These are phyloP conservation scores for Sordaria brevicollis DNA, from an alignment of 495 filamentous ascomycete species.

Conservation along the genomic window DNA sequence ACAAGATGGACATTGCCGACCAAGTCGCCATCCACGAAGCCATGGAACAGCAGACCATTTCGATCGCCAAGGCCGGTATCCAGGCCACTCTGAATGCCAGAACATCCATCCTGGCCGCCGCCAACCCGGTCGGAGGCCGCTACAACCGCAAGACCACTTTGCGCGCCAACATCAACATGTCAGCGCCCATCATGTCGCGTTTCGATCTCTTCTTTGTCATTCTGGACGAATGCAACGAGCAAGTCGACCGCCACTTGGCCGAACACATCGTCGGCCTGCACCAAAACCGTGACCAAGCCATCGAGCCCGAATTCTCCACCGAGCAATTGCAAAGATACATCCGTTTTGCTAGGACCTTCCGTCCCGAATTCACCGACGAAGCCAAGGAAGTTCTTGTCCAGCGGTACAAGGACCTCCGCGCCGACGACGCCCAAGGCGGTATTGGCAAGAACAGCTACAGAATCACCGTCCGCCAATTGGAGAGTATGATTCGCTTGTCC, in stretches of 20 bases:
- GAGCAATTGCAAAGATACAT: slow-evolving; percentile 97
- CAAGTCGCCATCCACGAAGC: slow-evolving; percentile 99
- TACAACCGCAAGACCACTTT: slow-evolving; percentile 95
- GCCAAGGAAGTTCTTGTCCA: slow-evolving; percentile 77
- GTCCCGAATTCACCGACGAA: slow-evolving; percentile 81
- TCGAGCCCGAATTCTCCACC: slow-evolving; percentile 87
- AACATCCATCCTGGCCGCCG: slow-evolving; percentile 89
- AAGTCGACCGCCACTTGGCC: slow-evolving; percentile 79
- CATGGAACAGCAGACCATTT: slow-evolving; percentile 99
- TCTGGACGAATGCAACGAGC: slow-evolving; percentile 91
- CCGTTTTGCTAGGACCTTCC: slow-evolving; percentile 89
- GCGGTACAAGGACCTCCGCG: slow-evolving; percentile 91
- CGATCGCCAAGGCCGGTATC: slow-evolving; percentile 97
- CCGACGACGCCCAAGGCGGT: slow-evolving; percentile 90
- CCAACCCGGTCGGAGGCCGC: slow-evolving; percentile 89
- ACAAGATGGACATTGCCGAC: slow-evolving; percentile 98
- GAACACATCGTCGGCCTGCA: slow-evolving; percentile 94
- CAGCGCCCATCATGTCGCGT: slow-evolving; percentile 94
- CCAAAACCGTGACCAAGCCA: slow-evolving; percentile 79
- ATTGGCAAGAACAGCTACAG: slow-evolving; percentile 88
- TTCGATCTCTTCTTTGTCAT: slow-evolving; percentile 99
- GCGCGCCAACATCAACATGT: slow-evolving; percentile 95
- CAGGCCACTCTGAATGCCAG: slow-evolving; percentile 95
- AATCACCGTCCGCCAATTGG: slow-evolving; percentile 92
- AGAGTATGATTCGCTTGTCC: slow-evolving; percentile 85